Percentiles rank a stretch among this genome's conserved stretches.
These are phyloP conservation scores for Fomitopsis pulvina DNA, from an alignment of 768 basidiomycete species.

Conservation along the genomic window DNA sequence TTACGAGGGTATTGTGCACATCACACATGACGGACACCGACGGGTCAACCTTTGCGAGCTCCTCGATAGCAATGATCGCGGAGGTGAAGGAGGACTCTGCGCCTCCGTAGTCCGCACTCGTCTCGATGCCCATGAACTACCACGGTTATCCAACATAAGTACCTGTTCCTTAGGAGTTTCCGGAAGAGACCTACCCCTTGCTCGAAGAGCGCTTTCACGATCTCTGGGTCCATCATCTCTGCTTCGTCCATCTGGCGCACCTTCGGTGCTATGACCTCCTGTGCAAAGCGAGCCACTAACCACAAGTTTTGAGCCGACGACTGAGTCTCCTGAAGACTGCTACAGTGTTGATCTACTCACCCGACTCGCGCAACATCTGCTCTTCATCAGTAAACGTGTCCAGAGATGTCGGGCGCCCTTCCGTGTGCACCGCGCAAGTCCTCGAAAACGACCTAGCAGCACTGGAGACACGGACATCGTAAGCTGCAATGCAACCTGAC, in stretches of 20 bases:
- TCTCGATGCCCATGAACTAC: constrained; percentile 99
- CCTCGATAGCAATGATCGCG: constrained; percentile 95
- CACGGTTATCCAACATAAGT: not conserved
- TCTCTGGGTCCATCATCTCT: constrained; percentile 82
- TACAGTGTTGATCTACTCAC: too few species aligned
- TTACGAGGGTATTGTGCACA: constrained; percentile 97
- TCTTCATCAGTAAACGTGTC: constrained; percentile 92
- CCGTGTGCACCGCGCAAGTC: not conserved
- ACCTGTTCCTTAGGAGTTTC: not conserved
- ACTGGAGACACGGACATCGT: not conserved
- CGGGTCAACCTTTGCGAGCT: constrained; percentile 93
- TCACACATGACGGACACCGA: constrained; percentile 96
- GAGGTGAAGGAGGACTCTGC: constrained; percentile 89
- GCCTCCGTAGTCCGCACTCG: constrained; percentile 74
- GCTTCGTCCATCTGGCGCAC: constrained; percentile 98
- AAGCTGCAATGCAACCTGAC: too few species aligned
- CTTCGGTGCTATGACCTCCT: constrained; percentile 84
- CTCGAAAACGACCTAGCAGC: constrained; percentile 2
- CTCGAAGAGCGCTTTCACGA: constrained; percentile 88
- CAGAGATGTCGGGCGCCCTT: constrained; percentile 43
- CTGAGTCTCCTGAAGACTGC: not conserved
- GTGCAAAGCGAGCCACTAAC: constrained; percentile 80
- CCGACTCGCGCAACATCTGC: constrained; percentile 85
- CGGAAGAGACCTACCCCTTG: constrained; percentile 65
- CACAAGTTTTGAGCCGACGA: not conserved